Conservation (phyloP, 2,329 filamentous ascomycete species). For the Neodidymelliopsis sp. region DNA sequence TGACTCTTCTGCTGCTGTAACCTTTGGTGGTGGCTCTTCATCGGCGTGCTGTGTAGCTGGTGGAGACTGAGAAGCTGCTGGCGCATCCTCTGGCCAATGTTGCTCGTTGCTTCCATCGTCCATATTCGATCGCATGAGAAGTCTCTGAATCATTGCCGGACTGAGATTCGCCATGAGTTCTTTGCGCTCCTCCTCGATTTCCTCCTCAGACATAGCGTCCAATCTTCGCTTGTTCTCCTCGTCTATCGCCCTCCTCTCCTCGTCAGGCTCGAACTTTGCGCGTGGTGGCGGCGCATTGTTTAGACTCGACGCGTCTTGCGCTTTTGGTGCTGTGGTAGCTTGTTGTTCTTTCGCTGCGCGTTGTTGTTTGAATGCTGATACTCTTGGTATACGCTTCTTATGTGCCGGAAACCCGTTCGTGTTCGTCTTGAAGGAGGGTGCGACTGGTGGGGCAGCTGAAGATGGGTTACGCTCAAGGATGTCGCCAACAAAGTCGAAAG, state of each 20-base stretch:
- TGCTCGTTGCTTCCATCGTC: constrained; percentile 65
- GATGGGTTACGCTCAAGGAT: constrained; percentile 76
- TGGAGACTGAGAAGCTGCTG: background rate
- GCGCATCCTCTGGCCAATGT: constrained; percentile 29
- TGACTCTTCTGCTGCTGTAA: constrained; percentile 12
- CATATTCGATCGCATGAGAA: constrained; percentile 79
- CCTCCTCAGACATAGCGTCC: constrained; percentile 77
- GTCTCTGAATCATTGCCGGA: constrained; percentile 75
- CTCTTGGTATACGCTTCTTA: constrained; percentile 71
- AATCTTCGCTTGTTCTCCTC: constrained; percentile 79
- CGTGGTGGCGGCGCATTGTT: constrained; percentile 22
- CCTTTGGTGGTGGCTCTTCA: constrained; percentile 1
- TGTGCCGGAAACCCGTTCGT: constrained; percentile 85
- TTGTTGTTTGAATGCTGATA: constrained; percentile 82
- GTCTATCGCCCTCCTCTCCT: constrained; percentile 78
- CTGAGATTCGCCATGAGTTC: constrained; percentile 83
- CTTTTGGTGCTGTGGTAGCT: constrained; percentile 17
- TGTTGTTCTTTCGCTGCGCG: constrained; percentile 50
- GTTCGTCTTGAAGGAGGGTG: constrained; percentile 64
- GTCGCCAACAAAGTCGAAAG: constrained; percentile 71
- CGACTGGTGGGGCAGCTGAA: constrained; percentile 67
- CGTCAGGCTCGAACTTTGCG: constrained; percentile 44
- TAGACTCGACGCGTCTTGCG: constrained; percentile 21
- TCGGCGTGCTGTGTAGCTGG: constrained; percentile 19
- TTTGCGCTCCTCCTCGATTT: constrained; percentile 80